Evolutionary conservation across 83 land plant species (phyloP), one percentile per base, ranked within the genome.

Genomic region (Picea mariana): DNA sequence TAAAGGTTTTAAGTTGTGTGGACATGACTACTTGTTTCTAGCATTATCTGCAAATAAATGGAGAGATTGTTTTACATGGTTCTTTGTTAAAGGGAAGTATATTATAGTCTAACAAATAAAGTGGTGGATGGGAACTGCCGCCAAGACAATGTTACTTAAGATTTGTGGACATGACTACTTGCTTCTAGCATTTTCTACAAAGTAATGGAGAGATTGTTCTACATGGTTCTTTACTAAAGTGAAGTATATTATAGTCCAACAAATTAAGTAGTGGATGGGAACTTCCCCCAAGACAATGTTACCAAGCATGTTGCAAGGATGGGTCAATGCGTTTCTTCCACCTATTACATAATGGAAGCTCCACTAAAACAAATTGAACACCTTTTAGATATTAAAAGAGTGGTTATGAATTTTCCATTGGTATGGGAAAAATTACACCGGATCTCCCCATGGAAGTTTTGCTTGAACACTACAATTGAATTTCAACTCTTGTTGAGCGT

Each of bases 251-350:
- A 78, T 44, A 55, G 94, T 83, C 0, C 18, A 31, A 4, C 16
- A 21, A 20, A 93, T 97, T 42, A 81, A 79, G 73, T 76, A 31
- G 9, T 95, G 98, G 99, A 97, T 95, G 99, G 99, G 1, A 86
- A 66, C 66, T 95, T 97, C 68, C 62, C 77, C 4, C 81, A 80
- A 20, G 77, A 78, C 7, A 93, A 89, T 82, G 87, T 95, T 66
- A 96, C 99, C n/a, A 97, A 95, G 86, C 94, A 91, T 89, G 95
- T 98, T 73, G 95, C 99, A 8, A 86, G 99, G 83, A 97, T 97
- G 95, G 99, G 99, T 0, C 97, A 91, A 79, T 95, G 98, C 82
- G 95, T 97, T 75, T 93, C 98, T 8, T 92, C 99, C 0, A 90
- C 99, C 21, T 91, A 87, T 77, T 89, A 87, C 2, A 93, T 98